phyloP scores from a whole-genome alignment of 108 stramenopile genomes.

The Cyclotella atomus region DNA sequence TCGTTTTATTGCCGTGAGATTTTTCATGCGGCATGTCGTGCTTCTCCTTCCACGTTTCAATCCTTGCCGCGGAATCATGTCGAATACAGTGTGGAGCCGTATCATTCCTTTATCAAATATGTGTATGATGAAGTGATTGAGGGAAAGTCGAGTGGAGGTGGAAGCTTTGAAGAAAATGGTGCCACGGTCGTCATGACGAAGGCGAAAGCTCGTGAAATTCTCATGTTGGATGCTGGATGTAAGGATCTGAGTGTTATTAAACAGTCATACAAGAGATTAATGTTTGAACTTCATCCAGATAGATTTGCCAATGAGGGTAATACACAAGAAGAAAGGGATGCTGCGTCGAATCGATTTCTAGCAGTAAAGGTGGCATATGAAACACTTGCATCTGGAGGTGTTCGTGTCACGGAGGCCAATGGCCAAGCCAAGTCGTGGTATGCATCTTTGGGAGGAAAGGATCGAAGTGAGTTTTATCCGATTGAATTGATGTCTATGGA shows the following conservation, averaged over 20 bases:
- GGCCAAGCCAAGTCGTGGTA: conserved; percentile 69
- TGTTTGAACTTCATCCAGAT: conserved; percentile 78
- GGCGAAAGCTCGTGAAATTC: conserved; percentile 59
- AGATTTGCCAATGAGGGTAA: conserved; percentile 54
- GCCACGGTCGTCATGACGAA: conserved; percentile 58
- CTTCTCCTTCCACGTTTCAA: conserved; percentile 63
- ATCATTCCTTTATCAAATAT: conserved; percentile 67
- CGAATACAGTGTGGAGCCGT: conserved; percentile 73
- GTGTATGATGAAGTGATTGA: conserved; percentile 80
- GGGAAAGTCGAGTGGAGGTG: conserved; percentile 47
- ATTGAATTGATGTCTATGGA: conserved; percentile 61
- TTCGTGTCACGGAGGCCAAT: conserved; percentile 28
- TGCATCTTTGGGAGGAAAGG: conserved; percentile 77
- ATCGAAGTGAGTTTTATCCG: conserved; percentile 68
- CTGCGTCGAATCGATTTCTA: conserved; percentile 51
- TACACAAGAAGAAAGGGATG: conserved; percentile 56
- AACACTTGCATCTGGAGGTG: conserved; percentile 61
- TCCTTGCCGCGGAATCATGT: conserved; percentile 64
- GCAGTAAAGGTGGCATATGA: conserved; percentile 77
- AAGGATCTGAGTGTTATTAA: conserved; percentile 60
- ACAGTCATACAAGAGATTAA: conserved; percentile 65
- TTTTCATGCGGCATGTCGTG: conserved; percentile 55
- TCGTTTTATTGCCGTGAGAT: conserved; percentile 85
- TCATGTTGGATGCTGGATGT: conserved; percentile 54
- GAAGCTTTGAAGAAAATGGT: conserved; percentile 23